Percentiles rank a stretch among this genome's conserved stretches.
Evolutionary conservation across 2,329 filamentous ascomycete species (phyloP).

Genomic region (Ascochyta koolunga): DNA sequence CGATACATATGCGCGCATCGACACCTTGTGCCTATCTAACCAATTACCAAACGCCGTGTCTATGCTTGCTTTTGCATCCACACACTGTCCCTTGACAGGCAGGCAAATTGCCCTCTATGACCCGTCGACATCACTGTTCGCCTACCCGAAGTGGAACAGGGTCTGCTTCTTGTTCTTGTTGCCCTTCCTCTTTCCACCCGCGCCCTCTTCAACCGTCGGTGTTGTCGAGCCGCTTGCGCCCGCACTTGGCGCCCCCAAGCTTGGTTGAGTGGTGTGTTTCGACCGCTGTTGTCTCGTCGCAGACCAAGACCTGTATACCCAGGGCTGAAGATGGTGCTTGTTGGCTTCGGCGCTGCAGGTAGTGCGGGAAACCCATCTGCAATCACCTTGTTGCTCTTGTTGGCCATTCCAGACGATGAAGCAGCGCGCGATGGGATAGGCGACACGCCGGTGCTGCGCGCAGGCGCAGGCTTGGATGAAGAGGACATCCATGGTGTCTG

Average conservation of each 20-base stretch:
- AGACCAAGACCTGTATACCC: constrained; percentile 55
- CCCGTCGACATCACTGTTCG: background rate
- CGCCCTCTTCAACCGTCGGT: constrained; percentile 29
- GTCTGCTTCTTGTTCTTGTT: constrained; percentile 60
- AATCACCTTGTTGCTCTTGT: constrained; percentile 27
- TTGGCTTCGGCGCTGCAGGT: constrained; percentile 75
- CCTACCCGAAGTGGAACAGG: constrained; percentile 57
- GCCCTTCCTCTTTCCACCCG: constrained; percentile 52
- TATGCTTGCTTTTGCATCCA: constrained; percentile 1
- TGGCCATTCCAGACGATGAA: constrained; percentile 37
- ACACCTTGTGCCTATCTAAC: background rate
- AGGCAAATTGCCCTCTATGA: background rate
- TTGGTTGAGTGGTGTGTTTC: constrained; percentile 45
- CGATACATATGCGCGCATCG: background rate
- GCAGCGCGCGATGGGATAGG: constrained; percentile 45
- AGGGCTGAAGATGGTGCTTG: constrained; percentile 59
- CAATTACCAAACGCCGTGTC: background rate
- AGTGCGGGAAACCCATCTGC: constrained; percentile 80
- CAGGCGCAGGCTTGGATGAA: constrained; percentile 30
- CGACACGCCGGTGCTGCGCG: constrained; percentile 32
- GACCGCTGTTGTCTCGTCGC: constrained; percentile 51
- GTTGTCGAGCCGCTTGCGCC: constrained; percentile 32
- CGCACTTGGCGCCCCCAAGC: constrained; percentile 48
- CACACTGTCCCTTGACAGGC: background rate
- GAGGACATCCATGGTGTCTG: constrained; percentile 46